A percentile compares a stretch with the other conserved stretches of the same genome.
Evolutionary conservation across 305 asterid genomes (phyloP).

Genomic region (Fraxinus dipetala): DNA sequence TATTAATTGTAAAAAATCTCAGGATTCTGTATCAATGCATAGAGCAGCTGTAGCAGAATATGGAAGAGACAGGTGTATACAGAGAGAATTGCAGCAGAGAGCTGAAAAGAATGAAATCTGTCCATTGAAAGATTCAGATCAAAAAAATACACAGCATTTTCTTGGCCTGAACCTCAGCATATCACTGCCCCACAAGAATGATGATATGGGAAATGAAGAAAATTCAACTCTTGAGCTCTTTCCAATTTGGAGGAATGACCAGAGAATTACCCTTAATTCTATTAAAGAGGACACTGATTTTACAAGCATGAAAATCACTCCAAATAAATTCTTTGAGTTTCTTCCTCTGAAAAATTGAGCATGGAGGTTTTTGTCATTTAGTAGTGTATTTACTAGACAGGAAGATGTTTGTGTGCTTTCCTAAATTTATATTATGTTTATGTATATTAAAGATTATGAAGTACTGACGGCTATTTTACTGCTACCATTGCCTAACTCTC

Average conservation of each 20-base stretch:
- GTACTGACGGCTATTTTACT: not conserved
- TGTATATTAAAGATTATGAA: not conserved
- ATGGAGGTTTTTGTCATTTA: not conserved
- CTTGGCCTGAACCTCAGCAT: conserved; percentile 18
- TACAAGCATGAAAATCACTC: conserved; percentile 18
- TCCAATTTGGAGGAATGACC: conserved; percentile 25
- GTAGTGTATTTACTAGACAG: not conserved
- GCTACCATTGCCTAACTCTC: not conserved
- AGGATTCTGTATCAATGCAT: conserved; percentile 46
- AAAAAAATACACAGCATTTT: conserved; percentile 26
- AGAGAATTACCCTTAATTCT: not conserved
- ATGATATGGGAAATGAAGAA: conserved; percentile 11
- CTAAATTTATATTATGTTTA: not conserved
- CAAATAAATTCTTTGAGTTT: conserved; percentile 45
- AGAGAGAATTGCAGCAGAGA: conserved; percentile 39
- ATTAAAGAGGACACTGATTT: conserved; percentile 4
- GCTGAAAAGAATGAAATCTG: conserved; percentile 28
- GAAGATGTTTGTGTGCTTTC: not conserved
- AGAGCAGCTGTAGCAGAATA: conserved; percentile 24
- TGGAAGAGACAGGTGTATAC: conserved; percentile 22
- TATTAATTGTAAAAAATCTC: conserved; percentile 12
- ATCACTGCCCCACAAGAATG: conserved; percentile 20
- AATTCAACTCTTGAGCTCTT: conserved; percentile 41
- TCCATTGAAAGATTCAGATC: conserved; percentile 18
- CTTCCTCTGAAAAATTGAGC: conserved; percentile 34